phyloP scores from a whole-genome alignment of 2,329 filamentous ascomycete species.

The Aspergillus brunneoviolaceus region DNA sequence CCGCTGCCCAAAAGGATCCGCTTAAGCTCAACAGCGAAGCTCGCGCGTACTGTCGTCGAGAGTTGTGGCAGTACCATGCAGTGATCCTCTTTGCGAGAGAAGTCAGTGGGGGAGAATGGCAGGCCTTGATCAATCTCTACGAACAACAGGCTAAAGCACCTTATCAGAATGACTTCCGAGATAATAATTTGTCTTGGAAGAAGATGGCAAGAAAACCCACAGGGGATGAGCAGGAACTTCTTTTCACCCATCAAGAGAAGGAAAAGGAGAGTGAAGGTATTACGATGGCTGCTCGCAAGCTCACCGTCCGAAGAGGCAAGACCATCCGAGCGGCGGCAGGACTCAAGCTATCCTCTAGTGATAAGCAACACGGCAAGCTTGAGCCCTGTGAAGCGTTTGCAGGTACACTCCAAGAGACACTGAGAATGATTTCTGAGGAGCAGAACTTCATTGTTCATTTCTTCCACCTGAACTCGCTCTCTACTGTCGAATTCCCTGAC shows the following conservation, averaged over 20 bases:
- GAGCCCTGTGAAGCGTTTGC: constrained; percentile 80
- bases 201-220: constrained; percentile 71
- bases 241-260: constrained; percentile 91
- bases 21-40: constrained; percentile 68
- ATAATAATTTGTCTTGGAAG: constrained; percentile 76
- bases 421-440: constrained; percentile 83
- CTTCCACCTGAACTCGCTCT: constrained; percentile 87
- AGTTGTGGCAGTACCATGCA: constrained; percentile 85
- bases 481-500: constrained; percentile 80
- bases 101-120: constrained; percentile 78
- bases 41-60: constrained; percentile 68
- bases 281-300: constrained; percentile 75
- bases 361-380: constrained; percentile 63
- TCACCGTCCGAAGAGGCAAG: constrained; percentile 92
- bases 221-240: constrained; percentile 74
- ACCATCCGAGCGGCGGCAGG: constrained; percentile 55
- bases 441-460: constrained; percentile 98
- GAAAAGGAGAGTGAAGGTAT: constrained; percentile 71
- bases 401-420: constrained; percentile 74
- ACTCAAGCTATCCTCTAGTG: constrained; percentile 46
- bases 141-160: constrained; percentile 72
- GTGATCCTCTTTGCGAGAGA: constrained; percentile 86
- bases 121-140: constrained; percentile 74
- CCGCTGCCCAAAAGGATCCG: constrained; percentile 41
- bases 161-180: constrained; percentile 79